These are phyloP conservation scores for Puccinia sorghi DNA, from an alignment of 1,284 basidiomycete species.

Conservation along the genomic window DNA sequence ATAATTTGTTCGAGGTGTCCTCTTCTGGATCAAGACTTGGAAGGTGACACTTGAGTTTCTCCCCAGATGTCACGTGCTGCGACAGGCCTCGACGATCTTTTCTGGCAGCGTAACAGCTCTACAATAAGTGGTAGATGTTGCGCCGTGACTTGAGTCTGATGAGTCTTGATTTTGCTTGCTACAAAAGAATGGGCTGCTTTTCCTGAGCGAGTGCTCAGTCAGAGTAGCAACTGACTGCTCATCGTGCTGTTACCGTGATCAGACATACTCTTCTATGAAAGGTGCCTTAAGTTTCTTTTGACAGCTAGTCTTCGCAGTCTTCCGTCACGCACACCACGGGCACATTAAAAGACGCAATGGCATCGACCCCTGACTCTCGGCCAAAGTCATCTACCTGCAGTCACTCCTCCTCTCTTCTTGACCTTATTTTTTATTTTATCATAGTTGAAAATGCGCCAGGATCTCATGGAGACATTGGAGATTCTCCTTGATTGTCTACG, in stretches of 20 bases:
- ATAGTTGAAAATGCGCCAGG: neutral
- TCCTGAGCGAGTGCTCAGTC: neutral
- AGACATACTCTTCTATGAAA: too few species aligned
- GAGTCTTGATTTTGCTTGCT: neutral
- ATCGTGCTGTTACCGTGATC: too few species aligned
- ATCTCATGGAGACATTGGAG: neutral
- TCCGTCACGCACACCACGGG: too few species aligned
- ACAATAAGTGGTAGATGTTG: too few species aligned
- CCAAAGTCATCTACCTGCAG: too few species aligned
- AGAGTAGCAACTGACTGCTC: too few species aligned
- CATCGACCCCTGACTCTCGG: neutral
- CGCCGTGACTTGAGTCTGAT: neutral
- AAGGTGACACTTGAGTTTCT: neutral
- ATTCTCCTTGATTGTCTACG: neutral
- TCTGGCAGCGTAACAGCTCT: too few species aligned
- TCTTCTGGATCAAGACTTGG: neutral
- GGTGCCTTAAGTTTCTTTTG: too few species aligned
- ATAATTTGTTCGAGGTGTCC: neutral
- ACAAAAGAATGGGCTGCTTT: neutral
- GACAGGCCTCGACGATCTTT: neutral
- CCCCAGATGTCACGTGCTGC: neutral
- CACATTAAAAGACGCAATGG: too few species aligned
- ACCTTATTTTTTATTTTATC: too few species aligned
- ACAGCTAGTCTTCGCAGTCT: too few species aligned
- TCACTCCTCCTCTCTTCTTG: too few species aligned